Evolutionary conservation across 148 eudicot species (phyloP).

Genomic region (Camellia sinensis): DNA sequence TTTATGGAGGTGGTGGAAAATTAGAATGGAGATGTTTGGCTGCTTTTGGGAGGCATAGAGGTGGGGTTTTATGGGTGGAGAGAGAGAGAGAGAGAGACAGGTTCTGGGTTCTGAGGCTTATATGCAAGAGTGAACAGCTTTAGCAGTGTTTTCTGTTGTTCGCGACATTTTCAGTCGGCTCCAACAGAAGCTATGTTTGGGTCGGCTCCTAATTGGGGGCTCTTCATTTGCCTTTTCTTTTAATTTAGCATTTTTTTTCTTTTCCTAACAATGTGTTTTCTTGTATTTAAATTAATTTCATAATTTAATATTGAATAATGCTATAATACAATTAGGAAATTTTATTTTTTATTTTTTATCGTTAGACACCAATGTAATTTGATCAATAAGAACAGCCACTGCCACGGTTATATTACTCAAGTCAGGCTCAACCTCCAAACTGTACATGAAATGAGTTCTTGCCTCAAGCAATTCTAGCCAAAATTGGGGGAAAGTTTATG

Average conservation of each 20-base stretch:
- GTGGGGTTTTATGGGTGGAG: constrained; percentile 23
- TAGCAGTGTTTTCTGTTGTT: constrained; percentile 22
- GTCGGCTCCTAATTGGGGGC: constrained; percentile 24
- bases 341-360: too few relatives aligned
- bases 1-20: neutral
- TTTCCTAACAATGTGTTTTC: neutral
- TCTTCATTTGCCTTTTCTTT: neutral
- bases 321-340: too few relatives aligned
- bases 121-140: constrained; percentile 28
- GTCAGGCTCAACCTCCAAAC: too few relatives aligned
- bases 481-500: too few relatives aligned
- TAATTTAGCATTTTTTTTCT: neutral
- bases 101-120: constrained; percentile 2
- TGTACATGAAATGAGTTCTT: too few relatives aligned
- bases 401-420: too few relatives aligned
- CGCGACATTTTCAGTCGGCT: constrained; percentile 32
- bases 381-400: too few relatives aligned
- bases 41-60: neutral
- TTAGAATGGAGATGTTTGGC: neutral
- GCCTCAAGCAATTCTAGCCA: too few relatives aligned
- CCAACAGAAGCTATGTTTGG: neutral
- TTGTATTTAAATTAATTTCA: too few relatives aligned
- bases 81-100: constrained; percentile 7
- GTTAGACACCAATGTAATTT: too few relatives aligned
- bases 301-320: too few relatives aligned